phyloP scores from a whole-genome alignment of 2,329 filamentous ascomycete genomes.

The Ophiocordyceps camponoti-leonardi region DNA sequence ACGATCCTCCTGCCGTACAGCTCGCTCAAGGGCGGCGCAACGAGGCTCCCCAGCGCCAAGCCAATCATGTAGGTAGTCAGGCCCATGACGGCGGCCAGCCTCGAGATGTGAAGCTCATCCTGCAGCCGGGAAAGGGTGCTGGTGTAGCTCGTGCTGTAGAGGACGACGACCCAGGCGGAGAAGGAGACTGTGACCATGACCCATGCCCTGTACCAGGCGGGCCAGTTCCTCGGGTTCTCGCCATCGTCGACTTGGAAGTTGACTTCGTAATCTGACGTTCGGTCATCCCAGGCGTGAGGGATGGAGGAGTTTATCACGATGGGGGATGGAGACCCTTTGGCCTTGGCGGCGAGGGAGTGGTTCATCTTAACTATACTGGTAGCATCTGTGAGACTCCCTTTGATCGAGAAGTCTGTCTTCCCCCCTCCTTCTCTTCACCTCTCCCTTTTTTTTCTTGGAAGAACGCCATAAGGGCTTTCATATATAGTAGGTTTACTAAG shows the following conservation, averaged over 20 bases:
- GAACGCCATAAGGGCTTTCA: no score
- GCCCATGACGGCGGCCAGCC: not conserved
- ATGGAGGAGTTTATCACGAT: no score
- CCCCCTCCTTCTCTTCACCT: no score
- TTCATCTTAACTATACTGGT: no score
- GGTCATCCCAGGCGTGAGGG: constrained; percentile 17
- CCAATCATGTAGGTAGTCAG: not conserved
- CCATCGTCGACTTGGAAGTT: not conserved
- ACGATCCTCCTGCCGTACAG: constrained; percentile 24
- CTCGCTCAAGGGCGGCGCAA: not conserved
- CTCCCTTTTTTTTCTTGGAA: no score
- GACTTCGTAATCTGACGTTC: not conserved
- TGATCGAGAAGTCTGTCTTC: no score
- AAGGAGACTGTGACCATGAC: not conserved
- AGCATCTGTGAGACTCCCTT: no score
- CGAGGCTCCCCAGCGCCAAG: not conserved
- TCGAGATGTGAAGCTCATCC: not conserved
- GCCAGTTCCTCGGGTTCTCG: not conserved
- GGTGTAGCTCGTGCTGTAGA: not conserved
- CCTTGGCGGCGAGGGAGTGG: no score
- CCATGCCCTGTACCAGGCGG: not conserved
- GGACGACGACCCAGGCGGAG: not conserved
- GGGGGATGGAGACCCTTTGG: no score
- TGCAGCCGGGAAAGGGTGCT: not conserved
- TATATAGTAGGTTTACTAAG: no score